Base-by-base conservation (phyloP, 1,284 basidiomycete genomes). In the Tilletia horrida region DNA sequence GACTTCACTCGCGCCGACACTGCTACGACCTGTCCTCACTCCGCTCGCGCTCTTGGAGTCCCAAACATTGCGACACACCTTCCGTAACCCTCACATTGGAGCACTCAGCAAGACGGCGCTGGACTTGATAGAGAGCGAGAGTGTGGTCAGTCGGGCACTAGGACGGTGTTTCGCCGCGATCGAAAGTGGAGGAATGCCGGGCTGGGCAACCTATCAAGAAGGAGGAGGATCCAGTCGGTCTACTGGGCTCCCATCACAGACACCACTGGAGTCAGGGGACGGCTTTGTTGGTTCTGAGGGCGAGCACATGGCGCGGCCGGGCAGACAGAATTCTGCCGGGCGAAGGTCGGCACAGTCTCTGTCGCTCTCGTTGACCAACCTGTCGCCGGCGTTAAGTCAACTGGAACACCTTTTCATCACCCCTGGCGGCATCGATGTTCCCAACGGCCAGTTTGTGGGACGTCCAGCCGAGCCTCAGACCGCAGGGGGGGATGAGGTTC, bases 81-180 rank as follows among this genome's bases (percentile, higher is more conserved):
- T 81, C 68, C 70, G 74, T 42, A 81, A 81, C 61, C 77, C 79
- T 27, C 80, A 81, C 71, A 76, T 81, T 45, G 73, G 71, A 2
- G 77, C 79, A 1, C 67, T 81, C 2, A 74, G 73, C 66, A 77
- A 78, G 67, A 81, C 80, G 27, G 79, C 80, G 6, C 68, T 81
- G n/a, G 79, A 81, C 50, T 66, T 81, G 45, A 68, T 75, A 43
- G 80, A 81, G 62, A 80, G 78, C 64, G 80, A 81, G 62, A 71
- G 73, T 23, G 70, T 72, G 4, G 72, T 81, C n/a, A 70, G 73
- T 1, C 71, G 76, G 16, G 76, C 78, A 0, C 68, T 81, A 2
- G 79, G 79, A 7, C 70, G 78, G 29, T 78, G 74, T 67, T 81
- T 79, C 67, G 73, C 73, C 9, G 74, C 74, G 13, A 79, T 81